Evolutionary conservation across 1,284 basidiomycete species (phyloP), one percentile per base, ranked within the genome.

Genomic region (Cutaneotrichosporon cavernicola): DNA sequence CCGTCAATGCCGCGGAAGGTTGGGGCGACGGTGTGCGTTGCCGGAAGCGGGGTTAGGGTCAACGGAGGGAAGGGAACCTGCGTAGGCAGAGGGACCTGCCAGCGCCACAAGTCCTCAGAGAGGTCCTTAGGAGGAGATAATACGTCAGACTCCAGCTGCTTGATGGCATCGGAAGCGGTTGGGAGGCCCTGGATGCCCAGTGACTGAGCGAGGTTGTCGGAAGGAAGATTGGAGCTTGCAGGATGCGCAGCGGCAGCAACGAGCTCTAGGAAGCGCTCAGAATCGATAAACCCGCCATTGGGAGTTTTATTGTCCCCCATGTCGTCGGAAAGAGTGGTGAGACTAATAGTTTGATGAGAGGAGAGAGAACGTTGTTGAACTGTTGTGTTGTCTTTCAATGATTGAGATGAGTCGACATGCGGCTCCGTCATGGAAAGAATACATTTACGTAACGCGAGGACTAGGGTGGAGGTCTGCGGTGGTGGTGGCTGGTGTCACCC

Each of bases 1-100:
- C 92, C 92, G 70, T 89, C 85, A 18, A 97, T 83, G 30, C 93
- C 93, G 50, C 87, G 81, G 32, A 90, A 87, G 49, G 90, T 82
- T 71, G 95, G 91, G 0, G 87, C 83, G 55, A 96, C 83, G 47
- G 83, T 86, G 30, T 92, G 93, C 1, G 93, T 89, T 0, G 90
- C 86, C 16, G 88, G 86, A 2, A 89, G 87, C 1, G 90, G 90
- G 51, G 85, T 80, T 18, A 86, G 82, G 4, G 83, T 82, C 52
- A 93, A 81, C 46, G 90, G 79, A 7, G 87, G 78, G 10, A 73
- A 57, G 0, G 76, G 77, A 1, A 78, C 56, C 0, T 65, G 63
- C 10, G 76, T 73, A 0, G 73, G 71, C 5, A 72, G 63, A 61
- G 73, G 73, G 66, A 73, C 72, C 64, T 80, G 78, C 79, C 79